A percentile compares a stretch with the other conserved stretches of the same genome.
Evolutionary conservation across 2,329 filamentous ascomycete genomes (phyloP).

Genomic region (Phyllosticta capitalensis): DNA sequence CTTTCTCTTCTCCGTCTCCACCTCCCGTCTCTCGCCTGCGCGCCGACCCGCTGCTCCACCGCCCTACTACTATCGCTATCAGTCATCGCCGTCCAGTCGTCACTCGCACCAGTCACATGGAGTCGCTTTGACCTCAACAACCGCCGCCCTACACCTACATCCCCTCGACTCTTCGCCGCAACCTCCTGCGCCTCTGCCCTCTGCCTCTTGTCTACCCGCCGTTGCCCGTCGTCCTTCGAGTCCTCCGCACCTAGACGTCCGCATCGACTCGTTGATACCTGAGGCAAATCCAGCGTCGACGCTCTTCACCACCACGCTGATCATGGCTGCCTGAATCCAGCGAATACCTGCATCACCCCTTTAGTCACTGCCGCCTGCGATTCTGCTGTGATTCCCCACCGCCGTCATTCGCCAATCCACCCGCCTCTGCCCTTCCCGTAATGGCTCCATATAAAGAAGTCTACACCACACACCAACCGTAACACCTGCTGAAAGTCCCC

Average conservation of each 20-base stretch:
- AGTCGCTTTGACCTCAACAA: constrained; percentile 2
- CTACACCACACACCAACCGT: constrained; percentile 7
- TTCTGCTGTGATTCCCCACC: constrained; percentile 3
- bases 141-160: background rate
- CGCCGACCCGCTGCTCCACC: background rate
- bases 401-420: background rate
- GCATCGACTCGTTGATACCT: constrained; percentile 6
- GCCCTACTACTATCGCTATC: background rate
- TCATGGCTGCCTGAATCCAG: constrained; percentile 10
- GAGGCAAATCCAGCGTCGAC: constrained; percentile 2
- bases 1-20: background rate
- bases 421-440: background rate
- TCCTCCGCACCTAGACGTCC: background rate
- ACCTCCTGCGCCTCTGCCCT: constrained; percentile 5
- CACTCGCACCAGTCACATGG: constrained; percentile 11
- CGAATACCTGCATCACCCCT: background rate
- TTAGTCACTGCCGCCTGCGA: constrained; percentile 9
- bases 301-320: background rate
- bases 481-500: background rate
- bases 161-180: background rate
- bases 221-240: background rate
- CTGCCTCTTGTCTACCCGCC: background rate
- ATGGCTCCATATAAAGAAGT: constrained; percentile 8
- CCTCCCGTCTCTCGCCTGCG: background rate
- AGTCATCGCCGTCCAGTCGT: constrained; percentile 9